phyloP scores from a whole-genome alignment of 2,329 filamentous ascomycete genomes.

The Fusarium haematococcum region DNA sequence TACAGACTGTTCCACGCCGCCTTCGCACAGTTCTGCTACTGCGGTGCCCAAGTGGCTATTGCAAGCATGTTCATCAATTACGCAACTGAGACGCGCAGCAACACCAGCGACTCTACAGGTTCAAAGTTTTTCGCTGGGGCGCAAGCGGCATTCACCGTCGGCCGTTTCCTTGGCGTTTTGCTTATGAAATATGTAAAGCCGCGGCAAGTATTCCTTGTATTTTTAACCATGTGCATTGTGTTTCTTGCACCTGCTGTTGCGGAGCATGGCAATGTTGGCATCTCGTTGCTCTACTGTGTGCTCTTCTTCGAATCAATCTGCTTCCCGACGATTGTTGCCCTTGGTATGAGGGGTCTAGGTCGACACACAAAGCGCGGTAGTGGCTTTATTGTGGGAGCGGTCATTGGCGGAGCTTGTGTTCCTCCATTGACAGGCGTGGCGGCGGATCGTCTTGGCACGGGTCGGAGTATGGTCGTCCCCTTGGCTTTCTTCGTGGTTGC shows the following conservation, averaged over 20 bases:
- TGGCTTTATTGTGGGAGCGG: slow-evolving; percentile 75
- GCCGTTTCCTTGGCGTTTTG: slow-evolving; percentile 75
- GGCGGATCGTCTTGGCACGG: slow-evolving; percentile 71
- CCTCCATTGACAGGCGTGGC: slow-evolving; percentile 78
- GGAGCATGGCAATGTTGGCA: slow-evolving; percentile 57
- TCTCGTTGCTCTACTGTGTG: slow-evolving; percentile 74
- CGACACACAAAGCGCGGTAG: slow-evolving; percentile 82
- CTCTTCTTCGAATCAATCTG: slow-evolving; percentile 85
- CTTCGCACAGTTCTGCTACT: slow-evolving; percentile 83
- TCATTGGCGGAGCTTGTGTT: slow-evolving; percentile 80
- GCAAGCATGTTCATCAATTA: slow-evolving; percentile 81
- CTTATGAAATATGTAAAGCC: slow-evolving; percentile 77
- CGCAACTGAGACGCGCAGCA: slow-evolving; percentile 67
- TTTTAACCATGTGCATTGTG: slow-evolving; percentile 72
- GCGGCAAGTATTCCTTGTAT: slow-evolving; percentile 75
- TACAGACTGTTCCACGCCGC: slow-evolving; percentile 82
- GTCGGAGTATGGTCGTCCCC: slow-evolving; percentile 75
- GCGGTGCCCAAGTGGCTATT: slow-evolving; percentile 76
- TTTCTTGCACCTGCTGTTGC: slow-evolving; percentile 67
- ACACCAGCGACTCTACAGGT: slow-evolving; percentile 62
- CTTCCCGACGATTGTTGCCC: slow-evolving; percentile 85
- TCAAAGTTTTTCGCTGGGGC: slow-evolving; percentile 80
- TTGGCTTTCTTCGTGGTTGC: slow-evolving; percentile 68
- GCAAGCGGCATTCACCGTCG: slow-evolving; percentile 78
- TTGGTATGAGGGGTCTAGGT: slow-evolving; percentile 80